Evolutionary conservation across 2,329 filamentous ascomycete genomes (phyloP), one percentile per base, ranked within the genome.

Genomic region (Penicillium sp.): DNA sequence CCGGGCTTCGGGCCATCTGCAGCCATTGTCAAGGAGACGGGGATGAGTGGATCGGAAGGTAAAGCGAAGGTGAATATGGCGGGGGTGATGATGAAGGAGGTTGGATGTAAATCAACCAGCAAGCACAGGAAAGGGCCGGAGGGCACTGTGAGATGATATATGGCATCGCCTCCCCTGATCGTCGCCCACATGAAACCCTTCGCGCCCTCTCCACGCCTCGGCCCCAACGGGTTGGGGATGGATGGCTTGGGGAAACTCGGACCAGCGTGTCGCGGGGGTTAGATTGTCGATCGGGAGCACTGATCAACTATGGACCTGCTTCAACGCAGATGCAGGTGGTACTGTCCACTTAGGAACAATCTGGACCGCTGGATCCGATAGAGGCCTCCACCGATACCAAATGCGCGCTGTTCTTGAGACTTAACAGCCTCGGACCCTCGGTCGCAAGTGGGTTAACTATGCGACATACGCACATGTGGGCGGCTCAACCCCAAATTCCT

Each of bases 1-100:
- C 94, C 93, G 7, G 58, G 54, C 7, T 51, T 52, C 1, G 58
- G 58, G 46, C 52, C 52, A 17, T 56, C 49, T 33, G 58, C 40
- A 33, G 61, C 51, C 61, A 63, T 61, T 46, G 21, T 45, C 44
- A 4, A 15, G 24, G 26, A 37, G 3, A 13, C 12, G 17, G 15
- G 8, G 7, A 13, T 27, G 13, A 8, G 39, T 30, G 7, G n/a
- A 27, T 44, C 7, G 39, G 17, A 15, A 39, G n/a, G 18, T 7
- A 21, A 8, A 10, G 23, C 6, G 12, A 21, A 13, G 9, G n/a
- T 26, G 36, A 24, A 15, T 26, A 24, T 6, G 10, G 23, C 21
- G 37, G 9, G 7, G 5, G 13, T 27, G 21, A 18, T 23, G 8
- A 5, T n/a, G 34, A 2, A 37, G 34, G 20, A 37, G 4, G 9